Evolutionary conservation across 352 stramenopile species (phyloP), one percentile per base, ranked within the genome.

Genomic region (Globisporangium barbulae): DNA sequence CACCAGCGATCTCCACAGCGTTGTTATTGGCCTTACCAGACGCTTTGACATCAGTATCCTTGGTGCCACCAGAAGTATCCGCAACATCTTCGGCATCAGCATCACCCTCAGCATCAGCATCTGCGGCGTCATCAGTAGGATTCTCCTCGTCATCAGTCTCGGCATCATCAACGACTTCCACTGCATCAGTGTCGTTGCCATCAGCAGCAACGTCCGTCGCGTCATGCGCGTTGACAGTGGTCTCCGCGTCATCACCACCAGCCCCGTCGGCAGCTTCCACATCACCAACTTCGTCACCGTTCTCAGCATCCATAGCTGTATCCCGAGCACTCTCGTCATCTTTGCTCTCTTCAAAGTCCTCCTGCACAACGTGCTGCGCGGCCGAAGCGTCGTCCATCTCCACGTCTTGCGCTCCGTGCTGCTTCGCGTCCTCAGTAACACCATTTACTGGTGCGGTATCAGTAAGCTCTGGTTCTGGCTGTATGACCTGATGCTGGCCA

Each of bases 331-430:
- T 30, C 17, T 19, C 19, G 12, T 15, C 50, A 19, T 41, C 49
- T 17, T 5, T 19, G 8, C 35, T n/a, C n/a, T 31, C 52, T 12
- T 33, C 31, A 45, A 58, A 58, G n/a, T 45, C 31, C n/a, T 58
- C 52, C 31, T 45, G 52, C 19, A 3, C 52, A 31, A 58, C 10
- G 39, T 58, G 52, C 52, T 44, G 50, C 7, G 13, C 30, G 19
- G 19, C 35, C 30, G 31, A 58, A 31, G 52, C 31, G n/a, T 58
- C 52, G 52, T 58, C 52, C 30, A 57, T 41, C 17, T 25, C 30
- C 50, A 42, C 15, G 50, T 28, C 9, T 28, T n/a, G 50, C 17
- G n/a, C 31, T 31, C 10, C 31, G 12, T 45, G 52, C 52, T 58
- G 30, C n/a, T 10, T 45, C n/a, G 12, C 31, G n/a, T 52, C 21